phyloP scores from a whole-genome alignment of 1,284 basidiomycete genomes.

The Boletus holoroseus region DNA sequence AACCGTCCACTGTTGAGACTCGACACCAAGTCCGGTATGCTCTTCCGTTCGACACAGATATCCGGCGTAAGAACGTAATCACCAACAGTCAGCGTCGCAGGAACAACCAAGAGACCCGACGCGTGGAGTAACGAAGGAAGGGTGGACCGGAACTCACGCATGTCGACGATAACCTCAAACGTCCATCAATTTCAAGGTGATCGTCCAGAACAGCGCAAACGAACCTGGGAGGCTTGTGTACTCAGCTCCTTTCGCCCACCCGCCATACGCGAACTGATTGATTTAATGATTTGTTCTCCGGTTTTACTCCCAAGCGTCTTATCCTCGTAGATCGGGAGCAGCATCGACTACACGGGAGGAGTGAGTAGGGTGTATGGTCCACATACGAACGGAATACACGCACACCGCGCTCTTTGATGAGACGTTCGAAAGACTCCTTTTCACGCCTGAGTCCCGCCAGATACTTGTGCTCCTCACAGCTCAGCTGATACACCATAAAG shows the following conservation, averaged over 20 bases:
- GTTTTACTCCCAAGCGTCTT: conserved; percentile 37
- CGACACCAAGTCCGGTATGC: conserved; percentile 83
- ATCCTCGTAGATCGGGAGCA: conserved; percentile 84
- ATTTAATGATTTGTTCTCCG: conserved; percentile 68
- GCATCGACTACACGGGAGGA: conserved; percentile 66
- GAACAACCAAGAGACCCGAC: conserved; percentile 75
- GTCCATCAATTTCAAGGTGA: background rate
- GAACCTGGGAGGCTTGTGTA: conserved; percentile 65
- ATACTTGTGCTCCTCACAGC: conserved; percentile 95
- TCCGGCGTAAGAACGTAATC: conserved; percentile 96
- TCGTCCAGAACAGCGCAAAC: conserved; percentile 14
- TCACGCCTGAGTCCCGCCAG: conserved; percentile 84
- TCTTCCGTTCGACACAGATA: conserved; percentile 95
- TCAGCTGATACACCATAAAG: conserved; percentile 90
- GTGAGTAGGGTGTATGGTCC: background rate
- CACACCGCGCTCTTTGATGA: conserved; percentile 90
- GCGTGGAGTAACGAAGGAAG: conserved; percentile 89
- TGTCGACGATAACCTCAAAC: conserved; percentile 85
- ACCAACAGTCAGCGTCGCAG: conserved; percentile 89
- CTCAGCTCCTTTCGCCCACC: conserved; percentile 75
- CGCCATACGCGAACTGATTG: conserved; percentile 83
- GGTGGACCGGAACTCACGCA: conserved; percentile 93
- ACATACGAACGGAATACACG: conserved; percentile 31
- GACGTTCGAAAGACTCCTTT: conserved; percentile 89
- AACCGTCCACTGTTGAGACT: conserved; percentile 92